phyloP scores from a whole-genome alignment of 2,329 filamentous ascomycete species.

The Madurella mycetomatis region DNA sequence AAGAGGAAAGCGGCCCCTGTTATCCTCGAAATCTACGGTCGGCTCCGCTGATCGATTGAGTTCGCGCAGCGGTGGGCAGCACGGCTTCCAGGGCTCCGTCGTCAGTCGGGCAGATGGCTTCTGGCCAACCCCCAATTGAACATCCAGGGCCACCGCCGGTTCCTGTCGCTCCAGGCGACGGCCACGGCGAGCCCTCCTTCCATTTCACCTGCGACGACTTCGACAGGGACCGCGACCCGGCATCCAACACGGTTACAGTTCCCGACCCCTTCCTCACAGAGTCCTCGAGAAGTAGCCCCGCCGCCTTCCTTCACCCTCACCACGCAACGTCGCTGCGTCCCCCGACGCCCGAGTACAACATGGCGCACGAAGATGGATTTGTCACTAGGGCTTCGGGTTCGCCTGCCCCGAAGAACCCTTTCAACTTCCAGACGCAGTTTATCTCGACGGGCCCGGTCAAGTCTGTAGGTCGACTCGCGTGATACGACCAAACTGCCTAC shows the following conservation, averaged over 20 bases:
- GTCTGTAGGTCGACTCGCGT: slow-evolving; percentile 51
- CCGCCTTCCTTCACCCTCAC: slow-evolving; percentile 23
- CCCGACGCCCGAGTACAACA: slow-evolving; percentile 30
- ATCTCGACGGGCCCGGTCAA: slow-evolving; percentile 73
- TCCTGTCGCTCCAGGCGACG: slow-evolving; percentile 40
- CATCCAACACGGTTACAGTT: background rate
- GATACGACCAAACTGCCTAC: background rate
- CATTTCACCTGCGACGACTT: slow-evolving; percentile 24
- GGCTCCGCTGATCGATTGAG: background rate
- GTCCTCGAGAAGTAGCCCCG: slow-evolving; percentile 22
- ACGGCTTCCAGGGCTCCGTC: background rate
- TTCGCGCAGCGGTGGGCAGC: slow-evolving; percentile 9
- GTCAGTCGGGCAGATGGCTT: slow-evolving; percentile 46
- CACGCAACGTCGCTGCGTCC: slow-evolving; percentile 23
- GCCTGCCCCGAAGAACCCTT: slow-evolving; percentile 57
- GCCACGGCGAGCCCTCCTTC: slow-evolving; percentile 26
- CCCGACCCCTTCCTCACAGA: slow-evolving; percentile 6
- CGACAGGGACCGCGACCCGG: slow-evolving; percentile 20
- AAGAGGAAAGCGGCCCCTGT: slow-evolving; percentile 9
- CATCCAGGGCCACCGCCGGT: slow-evolving; percentile 61
- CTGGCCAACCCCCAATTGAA: slow-evolving; percentile 52
- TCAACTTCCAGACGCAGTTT: slow-evolving; percentile 88
- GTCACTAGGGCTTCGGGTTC: slow-evolving; percentile 21
- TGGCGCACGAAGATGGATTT: slow-evolving; percentile 34
- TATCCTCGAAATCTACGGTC: background rate